Evolutionary conservation across 257 asterid genomes (phyloP).

Genomic region (Oldenlandia corymbosa): DNA sequence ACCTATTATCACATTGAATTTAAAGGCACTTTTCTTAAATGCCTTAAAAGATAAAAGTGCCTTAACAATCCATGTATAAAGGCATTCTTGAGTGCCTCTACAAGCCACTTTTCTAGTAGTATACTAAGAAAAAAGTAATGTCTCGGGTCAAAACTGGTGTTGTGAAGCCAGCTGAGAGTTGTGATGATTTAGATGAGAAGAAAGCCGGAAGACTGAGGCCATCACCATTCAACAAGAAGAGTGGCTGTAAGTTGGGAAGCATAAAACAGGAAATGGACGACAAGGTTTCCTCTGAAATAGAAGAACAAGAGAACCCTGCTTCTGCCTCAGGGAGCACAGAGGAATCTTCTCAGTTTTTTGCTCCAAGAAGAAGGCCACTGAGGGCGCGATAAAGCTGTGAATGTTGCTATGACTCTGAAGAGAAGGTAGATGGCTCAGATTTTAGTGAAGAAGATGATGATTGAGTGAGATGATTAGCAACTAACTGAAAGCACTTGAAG

Average conservation of each 20-base stretch:
- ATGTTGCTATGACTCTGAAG: constrained; percentile 61
- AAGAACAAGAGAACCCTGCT: constrained; percentile 28
- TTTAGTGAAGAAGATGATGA: constrained; percentile 34
- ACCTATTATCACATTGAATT: too few species aligned
- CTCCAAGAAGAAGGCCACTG: constrained; percentile 47
- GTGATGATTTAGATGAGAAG: constrained; percentile 82
- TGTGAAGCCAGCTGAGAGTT: constrained; percentile 26
- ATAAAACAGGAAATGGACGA: constrained; percentile 23
- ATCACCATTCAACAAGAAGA: constrained; percentile 93
- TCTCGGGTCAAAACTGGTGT: constrained; percentile 72
- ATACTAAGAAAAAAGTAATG: constrained; percentile 44
- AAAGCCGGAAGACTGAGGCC: constrained; percentile 78
- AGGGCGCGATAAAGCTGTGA: constrained; percentile 32
- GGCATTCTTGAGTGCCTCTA: constrained; percentile 36
- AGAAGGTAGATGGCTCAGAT: constrained; percentile 35
- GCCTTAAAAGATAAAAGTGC: too few species aligned
- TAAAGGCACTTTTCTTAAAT: too few species aligned
- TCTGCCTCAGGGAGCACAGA: constrained; percentile 38
- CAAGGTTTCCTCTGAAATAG: constrained; percentile 10
- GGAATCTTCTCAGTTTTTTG: constrained; percentile 26
- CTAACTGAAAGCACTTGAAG: too few species aligned
- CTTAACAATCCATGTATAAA: too few species aligned
- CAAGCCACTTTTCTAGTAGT: constrained; percentile 41
- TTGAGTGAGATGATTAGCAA: background rate
- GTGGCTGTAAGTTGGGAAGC: constrained; percentile 59